phyloP scores from a whole-genome alignment of 495 filamentous ascomycete genomes.

The Saxophila tyrrhenica region DNA sequence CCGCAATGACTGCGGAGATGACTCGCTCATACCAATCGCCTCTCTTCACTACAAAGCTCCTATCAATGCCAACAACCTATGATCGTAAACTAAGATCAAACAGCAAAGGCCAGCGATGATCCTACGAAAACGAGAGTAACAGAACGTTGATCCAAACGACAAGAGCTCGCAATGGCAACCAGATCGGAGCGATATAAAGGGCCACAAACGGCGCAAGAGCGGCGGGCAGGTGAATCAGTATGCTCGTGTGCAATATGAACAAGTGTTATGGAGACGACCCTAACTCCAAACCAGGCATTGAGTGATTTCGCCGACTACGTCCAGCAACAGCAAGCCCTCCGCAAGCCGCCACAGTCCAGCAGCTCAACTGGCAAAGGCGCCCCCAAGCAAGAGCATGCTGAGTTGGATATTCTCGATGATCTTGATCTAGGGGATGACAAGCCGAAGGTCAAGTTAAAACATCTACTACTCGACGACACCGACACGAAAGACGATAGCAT shows the following conservation, averaged over 20 bases:
- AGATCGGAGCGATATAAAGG: constrained; percentile 30
- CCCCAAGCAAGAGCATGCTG: constrained; percentile 62
- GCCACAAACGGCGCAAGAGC: constrained; percentile 61
- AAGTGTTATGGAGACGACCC: not conserved
- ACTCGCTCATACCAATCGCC: no score
- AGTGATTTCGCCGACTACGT: constrained; percentile 98
- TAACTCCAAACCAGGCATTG: constrained; percentile 49
- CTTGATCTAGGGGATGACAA: constrained; percentile 70
- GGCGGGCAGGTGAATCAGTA: constrained; percentile 78
- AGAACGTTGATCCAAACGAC: not conserved
- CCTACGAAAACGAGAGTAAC: constrained; percentile 16
- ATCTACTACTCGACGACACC: constrained; percentile 56
- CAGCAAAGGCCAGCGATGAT: constrained; percentile 19
- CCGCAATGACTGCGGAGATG: not conserved
- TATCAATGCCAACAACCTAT: no score
- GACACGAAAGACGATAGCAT: constrained; percentile 51
- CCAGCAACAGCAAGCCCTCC: constrained; percentile 74
- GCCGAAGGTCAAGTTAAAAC: constrained; percentile 55
- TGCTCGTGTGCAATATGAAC: constrained; percentile 9
- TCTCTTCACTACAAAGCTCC: no score
- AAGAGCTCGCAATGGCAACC: constrained; percentile 37
- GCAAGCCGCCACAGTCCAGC: constrained; percentile 30
- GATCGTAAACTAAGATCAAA: no score
- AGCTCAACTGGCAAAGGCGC: constrained; percentile 21
- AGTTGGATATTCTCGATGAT: constrained; percentile 84